phyloP scores from a whole-genome alignment of 192 early-diverging fungal species.

The Dimargaris cristalligena region DNA sequence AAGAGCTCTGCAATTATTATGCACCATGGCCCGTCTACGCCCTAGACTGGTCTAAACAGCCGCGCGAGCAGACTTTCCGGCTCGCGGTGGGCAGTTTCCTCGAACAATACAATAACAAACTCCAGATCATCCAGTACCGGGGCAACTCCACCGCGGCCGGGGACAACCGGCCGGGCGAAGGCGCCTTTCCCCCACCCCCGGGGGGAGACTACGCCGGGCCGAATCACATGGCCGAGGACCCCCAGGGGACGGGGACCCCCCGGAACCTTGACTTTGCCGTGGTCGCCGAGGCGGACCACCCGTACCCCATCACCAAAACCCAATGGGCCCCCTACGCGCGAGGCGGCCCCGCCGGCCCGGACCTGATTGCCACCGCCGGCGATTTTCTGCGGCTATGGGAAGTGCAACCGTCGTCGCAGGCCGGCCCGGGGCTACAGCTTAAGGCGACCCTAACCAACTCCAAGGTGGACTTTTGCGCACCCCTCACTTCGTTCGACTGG shows the following conservation, averaged over 20 bases:
- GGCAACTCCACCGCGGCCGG: neutral
- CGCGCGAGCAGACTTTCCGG: conserved; percentile 47
- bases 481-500: conserved; percentile 96
- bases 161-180: neutral
- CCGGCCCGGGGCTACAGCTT: conserved; percentile 9
- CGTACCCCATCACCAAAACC: conserved; percentile 84
- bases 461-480: conserved; percentile 66
- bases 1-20: conserved; percentile 66
- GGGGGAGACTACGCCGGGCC: conserved; percentile 13
- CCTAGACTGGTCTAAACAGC: conserved; percentile 68
- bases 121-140: conserved; percentile 20
- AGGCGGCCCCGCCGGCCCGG: conserved; percentile 23
- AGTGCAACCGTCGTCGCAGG: conserved; percentile 12
- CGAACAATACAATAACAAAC: conserved; percentile 49
- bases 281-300: conserved; percentile 57
- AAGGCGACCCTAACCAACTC: conserved; percentile 32
- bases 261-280: conserved; percentile 44
- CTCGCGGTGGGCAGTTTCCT: conserved; percentile 69
- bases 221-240: neutral
- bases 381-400: conserved; percentile 88
- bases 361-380: conserved; percentile 75
- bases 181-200: neutral
- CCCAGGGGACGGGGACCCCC: neutral
- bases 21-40: conserved; percentile 78
- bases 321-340: conserved; percentile 68